These are phyloP conservation scores for Bipolaris zeicola DNA, from an alignment of 2,329 filamentous ascomycete species.

Conservation along the genomic window DNA sequence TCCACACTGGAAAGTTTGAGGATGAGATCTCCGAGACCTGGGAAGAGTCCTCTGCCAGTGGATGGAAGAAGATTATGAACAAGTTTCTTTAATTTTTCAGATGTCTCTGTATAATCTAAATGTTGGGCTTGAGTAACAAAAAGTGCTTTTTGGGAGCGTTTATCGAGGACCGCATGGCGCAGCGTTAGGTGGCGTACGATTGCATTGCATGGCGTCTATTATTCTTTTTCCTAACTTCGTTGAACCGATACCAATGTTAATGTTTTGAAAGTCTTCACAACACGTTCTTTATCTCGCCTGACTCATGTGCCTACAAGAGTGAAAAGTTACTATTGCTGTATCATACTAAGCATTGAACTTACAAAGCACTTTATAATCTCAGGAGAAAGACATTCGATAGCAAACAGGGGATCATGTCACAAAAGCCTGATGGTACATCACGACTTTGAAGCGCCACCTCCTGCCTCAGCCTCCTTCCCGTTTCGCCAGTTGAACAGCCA, in stretches of 20 bases:
- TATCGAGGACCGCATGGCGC: constrained; percentile 22
- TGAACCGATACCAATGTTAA: constrained; percentile 24
- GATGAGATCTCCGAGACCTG: constrained; percentile 38
- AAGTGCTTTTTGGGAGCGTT: constrained; percentile 20
- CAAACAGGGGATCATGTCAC: not conserved
- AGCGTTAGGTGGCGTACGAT: constrained; percentile 18
- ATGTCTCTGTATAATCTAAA: not conserved
- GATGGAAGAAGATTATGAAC: constrained; percentile 41
- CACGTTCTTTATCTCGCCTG: not conserved
- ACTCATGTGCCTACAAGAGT: not conserved
- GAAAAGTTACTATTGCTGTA: not conserved
- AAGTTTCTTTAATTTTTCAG: constrained; percentile 25
- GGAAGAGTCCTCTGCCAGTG: constrained; percentile 41
- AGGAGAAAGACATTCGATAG: not conserved
- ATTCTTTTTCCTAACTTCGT: constrained; percentile 7
- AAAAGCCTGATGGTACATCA: not conserved
- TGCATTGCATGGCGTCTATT: constrained; percentile 29
- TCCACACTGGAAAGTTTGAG: constrained; percentile 49
- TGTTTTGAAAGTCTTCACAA: constrained; percentile 8
- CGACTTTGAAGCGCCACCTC: constrained; percentile 1
- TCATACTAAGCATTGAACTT: not conserved
- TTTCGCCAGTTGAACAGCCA: not conserved
- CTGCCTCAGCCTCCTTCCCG: not conserved
- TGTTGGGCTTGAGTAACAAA: constrained; percentile 6
- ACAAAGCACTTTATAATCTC: not conserved